Evolutionary conservation across 768 basidiomycete genomes (phyloP), one percentile per base, ranked within the genome.

Genomic region (Phlebiopsis gigantea): DNA sequence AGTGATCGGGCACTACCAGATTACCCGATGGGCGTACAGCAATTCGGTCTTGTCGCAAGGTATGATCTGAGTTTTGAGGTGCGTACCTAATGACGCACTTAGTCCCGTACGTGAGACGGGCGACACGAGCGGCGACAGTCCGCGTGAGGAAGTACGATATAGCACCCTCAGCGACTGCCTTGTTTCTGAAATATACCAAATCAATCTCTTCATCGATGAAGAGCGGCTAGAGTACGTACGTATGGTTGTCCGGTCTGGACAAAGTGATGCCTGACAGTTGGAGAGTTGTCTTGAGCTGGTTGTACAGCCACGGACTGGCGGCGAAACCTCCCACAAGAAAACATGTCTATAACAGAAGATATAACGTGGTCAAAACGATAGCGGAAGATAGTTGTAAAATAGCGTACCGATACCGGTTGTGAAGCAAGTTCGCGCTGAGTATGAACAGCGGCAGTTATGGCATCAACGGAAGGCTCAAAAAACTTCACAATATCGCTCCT

Each of bases 91-190:
- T 61, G 43, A 64, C 63, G 58, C 75, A 75, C 24, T 72, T 68
- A 0, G 73, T 72, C 5, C 82, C 82, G 52, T 80, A 82, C 0
- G 79, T 79, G 53, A 74, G 59, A 59, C 73, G 77, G 4, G 80
- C 70, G 2, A 82, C 72, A 26, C 82, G 75, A 5, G 72, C 72
- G 6, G 74, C 69, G 4, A 83, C 80, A 14, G 75, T 73, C 59
- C 76, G 75, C 56, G 82, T 77, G 17, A 83, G 55, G 25, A 67
- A 73, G 53, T 65, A 75, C 2, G 70, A 73, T 25, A 76, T 63
- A 5, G 74, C 78, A 2, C 82, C 81, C 46, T 82, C 79, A 0
- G 82, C 78, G 8, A 83, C 81, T 0, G 79, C 81, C 65, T 74
- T 80, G 61, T 71, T 73, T 29, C 76, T 77, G 51, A n/a, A 22